phyloP scores from a whole-genome alignment of 331 rosid species.

The Cucumis variabilis region DNA sequence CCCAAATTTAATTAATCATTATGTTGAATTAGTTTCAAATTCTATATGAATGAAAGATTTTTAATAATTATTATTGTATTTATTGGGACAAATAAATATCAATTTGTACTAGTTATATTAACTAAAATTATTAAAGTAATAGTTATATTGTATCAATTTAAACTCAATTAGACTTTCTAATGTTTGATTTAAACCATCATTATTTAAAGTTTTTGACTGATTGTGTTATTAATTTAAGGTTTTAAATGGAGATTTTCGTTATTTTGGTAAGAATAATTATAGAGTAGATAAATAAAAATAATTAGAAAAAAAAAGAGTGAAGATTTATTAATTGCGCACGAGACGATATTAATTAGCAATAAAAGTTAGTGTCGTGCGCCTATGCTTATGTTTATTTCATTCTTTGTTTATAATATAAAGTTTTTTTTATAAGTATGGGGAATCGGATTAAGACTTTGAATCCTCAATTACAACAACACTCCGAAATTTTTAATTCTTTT shows the following conservation, averaged over 20 bases:
- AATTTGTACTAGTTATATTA: no score
- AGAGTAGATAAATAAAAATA: no score
- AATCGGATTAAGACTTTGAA: conserved; percentile 28
- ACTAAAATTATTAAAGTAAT: no score
- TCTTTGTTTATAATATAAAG: conserved; percentile 1
- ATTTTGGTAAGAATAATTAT: neutral
- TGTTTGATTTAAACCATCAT: no score
- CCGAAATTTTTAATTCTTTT: neutral
- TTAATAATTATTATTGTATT: neutral
- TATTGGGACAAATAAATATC: neutral
- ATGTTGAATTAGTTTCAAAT: neutral
- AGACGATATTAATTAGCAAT: conserved; percentile 25
- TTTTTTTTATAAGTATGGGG: conserved; percentile 25
- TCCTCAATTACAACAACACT: conserved; percentile 43
- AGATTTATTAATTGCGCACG: conserved; percentile 24
- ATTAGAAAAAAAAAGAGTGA: neutral
- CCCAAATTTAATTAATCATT: neutral
- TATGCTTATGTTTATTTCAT: neutral
- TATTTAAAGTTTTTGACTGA: no score
- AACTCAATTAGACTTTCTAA: no score
- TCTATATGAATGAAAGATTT: neutral
- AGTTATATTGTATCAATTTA: no score
- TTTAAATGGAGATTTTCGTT: neutral
- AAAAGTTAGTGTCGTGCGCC: conserved; percentile 1
- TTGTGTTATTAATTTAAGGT: no score